Percentiles rank a stretch among this genome's conserved stretches.
Conservation (phyloP, 768 basidiomycete species). For the Naganishia vishniacii region DNA sequence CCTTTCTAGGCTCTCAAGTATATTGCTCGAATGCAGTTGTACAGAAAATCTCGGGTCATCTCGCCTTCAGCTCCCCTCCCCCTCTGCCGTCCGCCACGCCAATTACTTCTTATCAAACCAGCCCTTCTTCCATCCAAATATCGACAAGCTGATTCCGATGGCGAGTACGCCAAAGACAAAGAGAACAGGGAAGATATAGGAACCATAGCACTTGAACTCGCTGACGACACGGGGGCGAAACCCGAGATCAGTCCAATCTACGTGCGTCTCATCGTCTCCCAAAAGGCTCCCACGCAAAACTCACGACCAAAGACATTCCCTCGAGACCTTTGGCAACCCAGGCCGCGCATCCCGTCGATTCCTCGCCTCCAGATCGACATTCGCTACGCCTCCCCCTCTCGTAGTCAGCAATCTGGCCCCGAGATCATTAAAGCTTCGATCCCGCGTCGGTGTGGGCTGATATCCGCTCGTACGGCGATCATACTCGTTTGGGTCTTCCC, state of each 20-base stretch:
- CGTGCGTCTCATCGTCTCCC: too few relatives aligned
- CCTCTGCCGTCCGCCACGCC: not conserved
- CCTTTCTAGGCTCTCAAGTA: too few relatives aligned
- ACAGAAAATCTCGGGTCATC: too few relatives aligned
- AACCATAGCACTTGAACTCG: conserved; percentile 44
- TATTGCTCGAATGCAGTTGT: too few relatives aligned
- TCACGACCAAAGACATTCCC: conserved; percentile 39
- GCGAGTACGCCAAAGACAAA: conserved; percentile 41
- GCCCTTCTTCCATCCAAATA: conserved; percentile 34
- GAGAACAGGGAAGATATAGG: conserved; percentile 38
- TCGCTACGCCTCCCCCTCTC: too few relatives aligned
- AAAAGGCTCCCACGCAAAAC: too few relatives aligned
- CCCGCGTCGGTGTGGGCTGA: conserved; percentile 3
- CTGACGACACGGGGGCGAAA: too few relatives aligned
- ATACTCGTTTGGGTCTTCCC: conserved; percentile 4
- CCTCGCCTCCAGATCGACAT: conserved; percentile 5
- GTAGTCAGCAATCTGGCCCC: too few relatives aligned
- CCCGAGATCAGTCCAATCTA: too few relatives aligned
- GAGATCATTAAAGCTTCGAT: not conserved
- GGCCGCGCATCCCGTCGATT: conserved; percentile 21
- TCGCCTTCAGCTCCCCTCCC: too few relatives aligned
- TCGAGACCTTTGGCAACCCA: conserved; percentile 35
- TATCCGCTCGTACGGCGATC: conserved; percentile 15
- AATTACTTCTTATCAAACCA: conserved; percentile 32
- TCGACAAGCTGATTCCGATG: conserved; percentile 31